Base-by-base conservation (phyloP, 345 rosid genomes). In the Acer yangbiense region DNA sequence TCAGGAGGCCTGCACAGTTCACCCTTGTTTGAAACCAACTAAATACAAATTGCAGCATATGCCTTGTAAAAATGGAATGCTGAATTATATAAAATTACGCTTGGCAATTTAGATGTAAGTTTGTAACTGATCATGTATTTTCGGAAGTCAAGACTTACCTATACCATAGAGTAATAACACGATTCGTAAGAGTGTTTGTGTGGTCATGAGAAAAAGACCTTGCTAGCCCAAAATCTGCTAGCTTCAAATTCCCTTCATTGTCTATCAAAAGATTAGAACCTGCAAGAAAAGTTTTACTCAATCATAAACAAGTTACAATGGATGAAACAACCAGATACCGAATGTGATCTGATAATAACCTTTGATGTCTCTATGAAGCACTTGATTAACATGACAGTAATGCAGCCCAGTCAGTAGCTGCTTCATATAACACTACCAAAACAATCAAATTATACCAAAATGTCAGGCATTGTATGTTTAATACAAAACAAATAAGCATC, bases 241-340 rank as follows among this genome's bases (percentile, higher is more conserved):
- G 94, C 87, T 95, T 95, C 75, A 95, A 82, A 77, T 93, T 95
- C 41, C 98, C 97, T 86, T 93, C 90, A 50, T 95, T 92, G 89
- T 92, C 97, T 62, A 93, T 95, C 48, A 95, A 93, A 79, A 95
- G 98, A 89, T 93, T 95, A 23, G 98, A 95, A n/a, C 95, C 98
- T 94, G 94, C 81, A 81, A 14, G 64, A 60, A 60, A 60, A 60
- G 13, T 20, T 60, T 18, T 60, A 7, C 64, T 60, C 64, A 8
- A 60, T 20, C 64, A 18, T 60, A n/a, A 21, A 54, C 58, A 9
- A 60, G 13, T 54, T 54, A 54, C 58, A 54, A 54, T 16, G 58
- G n/a, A 7, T 54, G 58, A 54, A 54, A 54, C 58, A 54, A 54
- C 58, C 58, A 60, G 27, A 60, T 16, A 60, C 10, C 7, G 64